A percentile compares a stretch with the other conserved stretches of the same genome.
These are phyloP conservation scores for Leptodermis oblonga DNA, from an alignment of 257 asterid species.

Conservation along the genomic window DNA sequence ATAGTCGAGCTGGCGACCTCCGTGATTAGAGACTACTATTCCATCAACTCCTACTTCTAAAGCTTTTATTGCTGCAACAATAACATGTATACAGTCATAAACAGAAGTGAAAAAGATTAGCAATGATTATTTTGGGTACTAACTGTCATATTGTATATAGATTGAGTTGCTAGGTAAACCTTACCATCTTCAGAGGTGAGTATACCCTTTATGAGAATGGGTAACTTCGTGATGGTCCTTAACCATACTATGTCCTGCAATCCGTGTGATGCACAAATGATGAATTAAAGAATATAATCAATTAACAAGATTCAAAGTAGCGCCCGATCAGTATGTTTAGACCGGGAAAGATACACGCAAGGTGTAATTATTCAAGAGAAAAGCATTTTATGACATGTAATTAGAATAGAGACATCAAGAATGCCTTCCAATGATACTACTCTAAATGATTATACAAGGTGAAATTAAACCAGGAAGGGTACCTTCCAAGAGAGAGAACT, in stretches of 20 bases:
- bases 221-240: conserved; percentile 52
- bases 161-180: neutral
- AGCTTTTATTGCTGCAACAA: conserved; percentile 47
- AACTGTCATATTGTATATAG: neutral
- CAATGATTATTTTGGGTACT: neutral
- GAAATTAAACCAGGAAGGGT: conserved; percentile 10
- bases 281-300: neutral
- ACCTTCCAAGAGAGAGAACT: conserved; percentile 60
- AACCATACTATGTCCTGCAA: conserved; percentile 70
- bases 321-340: neutral
- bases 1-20: conserved; percentile 60
- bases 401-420: neutral
- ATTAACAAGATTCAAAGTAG: neutral
- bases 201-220: conserved; percentile 57
- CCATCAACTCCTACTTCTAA: conserved; percentile 58
- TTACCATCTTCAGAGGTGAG: conserved; percentile 68
- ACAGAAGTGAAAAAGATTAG: neutral
- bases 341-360: neutral
- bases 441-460: neutral
- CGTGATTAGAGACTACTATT: conserved; percentile 59
- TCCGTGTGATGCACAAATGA: neutral
- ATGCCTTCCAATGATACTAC: neutral
- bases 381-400: neutral
- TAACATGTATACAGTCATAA: neutral
- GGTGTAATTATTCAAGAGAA: neutral